phyloP scores from a whole-genome alignment of 139 green algal species.

The Chlamydomonas eustigma region DNA sequence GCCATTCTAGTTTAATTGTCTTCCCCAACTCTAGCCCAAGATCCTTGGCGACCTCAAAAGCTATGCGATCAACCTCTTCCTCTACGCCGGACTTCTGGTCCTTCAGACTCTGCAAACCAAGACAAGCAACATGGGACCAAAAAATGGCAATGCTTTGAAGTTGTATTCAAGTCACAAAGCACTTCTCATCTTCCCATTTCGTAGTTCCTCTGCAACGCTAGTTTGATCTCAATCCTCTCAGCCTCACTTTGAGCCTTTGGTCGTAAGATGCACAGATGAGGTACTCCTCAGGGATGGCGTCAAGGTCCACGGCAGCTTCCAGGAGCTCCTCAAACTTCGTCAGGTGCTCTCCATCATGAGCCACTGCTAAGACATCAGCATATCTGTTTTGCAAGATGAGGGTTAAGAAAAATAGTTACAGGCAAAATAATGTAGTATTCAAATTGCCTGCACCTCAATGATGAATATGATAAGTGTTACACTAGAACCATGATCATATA shows the following conservation, averaged over 20 bases:
- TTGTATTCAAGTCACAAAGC: background rate
- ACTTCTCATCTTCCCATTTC: too few relatives aligned
- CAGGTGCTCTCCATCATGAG: conserved; percentile 76
- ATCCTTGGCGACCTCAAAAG: conserved; percentile 45
- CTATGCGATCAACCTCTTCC: conserved; percentile 4
- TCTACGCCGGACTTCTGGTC: conserved; percentile 6
- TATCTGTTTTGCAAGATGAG: conserved; percentile 42
- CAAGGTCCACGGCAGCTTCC: conserved; percentile 89
- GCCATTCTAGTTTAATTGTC: conserved; percentile 90
- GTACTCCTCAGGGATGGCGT: conserved; percentile 92
- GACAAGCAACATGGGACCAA: too few relatives aligned
- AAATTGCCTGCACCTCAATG: too few relatives aligned
- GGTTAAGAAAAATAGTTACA: background rate
- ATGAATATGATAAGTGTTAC: too few relatives aligned
- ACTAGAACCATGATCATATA: too few relatives aligned
- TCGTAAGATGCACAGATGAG: conserved; percentile 83
- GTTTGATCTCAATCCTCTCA: too few relatives aligned
- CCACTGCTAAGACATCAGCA: conserved; percentile 50
- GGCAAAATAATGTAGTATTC: too few relatives aligned
- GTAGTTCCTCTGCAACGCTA: too few relatives aligned
- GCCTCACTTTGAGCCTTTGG: conserved; percentile 41
- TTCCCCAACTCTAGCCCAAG: conserved; percentile 83
- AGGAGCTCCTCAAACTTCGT: conserved; percentile 91
- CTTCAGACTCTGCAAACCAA: background rate
- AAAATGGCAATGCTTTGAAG: too few relatives aligned